Evolutionary conservation across 2,329 filamentous ascomycete genomes (phyloP).

Genomic region (Thyridium curvatum): DNA sequence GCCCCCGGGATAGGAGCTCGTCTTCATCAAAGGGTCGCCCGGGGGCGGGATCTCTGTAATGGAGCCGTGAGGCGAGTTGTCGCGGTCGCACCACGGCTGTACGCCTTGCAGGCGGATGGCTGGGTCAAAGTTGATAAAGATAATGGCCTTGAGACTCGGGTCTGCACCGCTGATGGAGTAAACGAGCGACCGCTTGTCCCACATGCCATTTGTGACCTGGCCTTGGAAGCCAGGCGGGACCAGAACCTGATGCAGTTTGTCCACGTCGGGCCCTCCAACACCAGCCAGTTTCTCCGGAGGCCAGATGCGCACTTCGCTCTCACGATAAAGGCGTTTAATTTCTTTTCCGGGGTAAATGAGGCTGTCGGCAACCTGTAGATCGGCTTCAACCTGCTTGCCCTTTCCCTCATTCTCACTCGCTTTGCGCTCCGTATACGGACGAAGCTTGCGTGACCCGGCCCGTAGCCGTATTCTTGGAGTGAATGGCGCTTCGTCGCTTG

Average conservation of each 20-base stretch:
- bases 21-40: no score
- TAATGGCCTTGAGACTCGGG: conserved; percentile 22
- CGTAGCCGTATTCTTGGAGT: conserved; percentile 41
- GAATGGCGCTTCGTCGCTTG: conserved; percentile 21
- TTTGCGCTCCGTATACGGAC: neutral
- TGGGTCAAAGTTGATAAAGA: conserved; percentile 38
- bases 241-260: conserved; percentile 27
- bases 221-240: conserved; percentile 29
- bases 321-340: conserved; percentile 15
- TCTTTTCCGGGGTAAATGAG: conserved; percentile 12
- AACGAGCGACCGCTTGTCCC: conserved; percentile 41
- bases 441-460: conserved; percentile 32
- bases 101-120: conserved; percentile 21
- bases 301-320: conserved; percentile 22
- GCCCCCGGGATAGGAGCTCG: no score
- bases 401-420: neutral
- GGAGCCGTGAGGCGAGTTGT: neutral
- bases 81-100: conserved; percentile 13
- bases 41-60: no score
- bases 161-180: conserved; percentile 28
- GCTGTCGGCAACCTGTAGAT: conserved; percentile 5
- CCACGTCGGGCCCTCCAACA: conserved; percentile 15
- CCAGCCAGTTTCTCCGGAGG: conserved; percentile 16
- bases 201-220: conserved; percentile 27
- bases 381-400: neutral